These are phyloP conservation scores for Fusarium acutatum DNA, from an alignment of 2,329 filamentous ascomycete genomes.

Conservation along the genomic window DNA sequence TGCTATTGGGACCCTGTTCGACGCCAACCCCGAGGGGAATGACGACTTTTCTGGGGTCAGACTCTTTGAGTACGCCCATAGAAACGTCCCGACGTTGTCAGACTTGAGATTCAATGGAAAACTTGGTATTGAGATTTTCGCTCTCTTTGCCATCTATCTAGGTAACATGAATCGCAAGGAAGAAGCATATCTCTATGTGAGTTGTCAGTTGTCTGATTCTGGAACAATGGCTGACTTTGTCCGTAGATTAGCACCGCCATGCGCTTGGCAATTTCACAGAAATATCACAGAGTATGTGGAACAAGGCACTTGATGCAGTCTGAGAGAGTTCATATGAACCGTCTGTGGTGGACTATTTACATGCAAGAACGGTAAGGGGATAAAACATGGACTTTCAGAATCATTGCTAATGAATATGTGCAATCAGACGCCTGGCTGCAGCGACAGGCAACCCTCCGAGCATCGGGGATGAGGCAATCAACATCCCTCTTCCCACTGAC, in stretches of 20 bases:
- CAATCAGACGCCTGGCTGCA: constrained; percentile 32
- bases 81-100: constrained; percentile 40
- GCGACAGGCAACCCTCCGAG: constrained; percentile 40
- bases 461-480: constrained; percentile 38
- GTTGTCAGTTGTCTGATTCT: neutral
- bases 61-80: constrained; percentile 40
- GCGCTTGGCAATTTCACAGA: constrained; percentile 41
- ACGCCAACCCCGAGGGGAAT: constrained; percentile 38
- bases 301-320: constrained; percentile 40
- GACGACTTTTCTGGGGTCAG: constrained; percentile 35
- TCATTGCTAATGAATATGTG: neutral
- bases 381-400: fast-evolving
- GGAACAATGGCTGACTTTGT: neutral
- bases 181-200: constrained; percentile 40
- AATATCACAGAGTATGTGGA: constrained; percentile 41
- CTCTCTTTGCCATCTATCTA: constrained; percentile 38
- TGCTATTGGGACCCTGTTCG: constrained; percentile 37
- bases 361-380: constrained; percentile 42
- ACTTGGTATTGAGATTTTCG: constrained; percentile 43
- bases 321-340: constrained; percentile 39
- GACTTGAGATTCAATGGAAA: constrained; percentile 39
- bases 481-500: constrained; percentile 37
- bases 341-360: constrained; percentile 44
- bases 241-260: constrained; percentile 41
- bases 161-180: constrained; percentile 40